Conservation (phyloP, 768 basidiomycete species). For the Rhodotorula sphaerocarpa region DNA sequence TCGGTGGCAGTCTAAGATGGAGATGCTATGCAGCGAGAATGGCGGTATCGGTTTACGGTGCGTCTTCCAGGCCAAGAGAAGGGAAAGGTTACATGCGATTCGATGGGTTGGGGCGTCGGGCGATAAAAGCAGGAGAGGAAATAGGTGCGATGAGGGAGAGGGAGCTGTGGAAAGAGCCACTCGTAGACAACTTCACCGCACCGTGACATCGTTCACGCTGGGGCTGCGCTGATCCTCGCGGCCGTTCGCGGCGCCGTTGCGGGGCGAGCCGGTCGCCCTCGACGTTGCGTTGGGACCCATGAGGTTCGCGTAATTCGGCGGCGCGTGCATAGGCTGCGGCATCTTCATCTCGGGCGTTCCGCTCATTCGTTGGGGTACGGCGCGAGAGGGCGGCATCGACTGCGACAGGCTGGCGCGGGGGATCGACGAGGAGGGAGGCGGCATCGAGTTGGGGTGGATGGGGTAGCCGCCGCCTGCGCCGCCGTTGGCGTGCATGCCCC, state of each 20-base stretch:
- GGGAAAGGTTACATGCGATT: too few relatives aligned
- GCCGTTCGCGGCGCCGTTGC: background rate
- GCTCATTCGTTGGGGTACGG: background rate
- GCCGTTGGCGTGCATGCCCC: too few relatives aligned
- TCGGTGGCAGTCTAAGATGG: too few relatives aligned
- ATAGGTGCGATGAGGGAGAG: too few relatives aligned
- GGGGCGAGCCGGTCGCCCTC: background rate
- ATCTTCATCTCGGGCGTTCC: conserved; percentile 21
- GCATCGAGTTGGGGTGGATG: background rate
- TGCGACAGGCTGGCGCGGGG: background rate
- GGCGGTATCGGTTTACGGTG: too few relatives aligned
- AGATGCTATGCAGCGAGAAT: too few relatives aligned
- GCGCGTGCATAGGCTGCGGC: conserved; percentile 19
- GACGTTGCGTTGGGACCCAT: background rate
- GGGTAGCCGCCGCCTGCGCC: background rate
- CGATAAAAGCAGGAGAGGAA: too few relatives aligned
- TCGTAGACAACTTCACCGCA: too few relatives aligned
- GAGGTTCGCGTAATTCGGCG: background rate
- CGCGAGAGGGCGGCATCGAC: background rate
- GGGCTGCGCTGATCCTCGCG: too few relatives aligned
- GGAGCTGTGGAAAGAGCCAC: too few relatives aligned
- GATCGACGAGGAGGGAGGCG: background rate
- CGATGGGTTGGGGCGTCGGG: too few relatives aligned
- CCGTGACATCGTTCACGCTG: background rate
- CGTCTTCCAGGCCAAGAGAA: too few relatives aligned